phyloP scores from a whole-genome alignment of 139 green algal genomes.

The Volvox africanus region DNA sequence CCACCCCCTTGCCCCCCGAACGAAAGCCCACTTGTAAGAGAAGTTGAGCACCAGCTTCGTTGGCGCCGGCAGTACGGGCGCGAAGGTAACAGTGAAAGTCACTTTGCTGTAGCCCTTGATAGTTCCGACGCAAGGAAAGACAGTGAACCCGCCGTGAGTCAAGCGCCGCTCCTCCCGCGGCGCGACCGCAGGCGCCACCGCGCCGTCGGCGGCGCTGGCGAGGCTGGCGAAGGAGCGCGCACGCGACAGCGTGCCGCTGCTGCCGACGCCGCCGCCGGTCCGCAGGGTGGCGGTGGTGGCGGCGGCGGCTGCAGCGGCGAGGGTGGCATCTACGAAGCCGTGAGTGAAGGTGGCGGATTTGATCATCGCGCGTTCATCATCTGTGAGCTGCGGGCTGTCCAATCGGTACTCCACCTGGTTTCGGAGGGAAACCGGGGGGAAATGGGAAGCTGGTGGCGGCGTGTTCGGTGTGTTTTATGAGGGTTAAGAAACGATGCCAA shows the following conservation, averaged over 20 bases:
- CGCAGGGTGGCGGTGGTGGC: not conserved
- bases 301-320: conserved; percentile 35
- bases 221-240: conserved; percentile 27
- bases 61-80: conserved; percentile 28
- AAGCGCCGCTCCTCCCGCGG: conserved; percentile 42
- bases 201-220: not conserved
- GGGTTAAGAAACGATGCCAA: no score
- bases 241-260: not conserved
- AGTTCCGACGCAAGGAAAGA: conserved; percentile 43
- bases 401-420: conserved; percentile 37
- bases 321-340: conserved; percentile 6
- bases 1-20: not conserved
- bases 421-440: not conserved
- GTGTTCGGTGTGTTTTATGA: not conserved
- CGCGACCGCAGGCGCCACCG: not conserved
- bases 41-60: conserved; percentile 27
- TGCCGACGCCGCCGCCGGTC: not conserved
- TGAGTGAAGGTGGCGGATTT: conserved; percentile 13
- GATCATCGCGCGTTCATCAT: conserved; percentile 32
- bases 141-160: conserved; percentile 49
- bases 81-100: conserved; percentile 57
- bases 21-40: conserved; percentile 37
- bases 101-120: conserved; percentile 57
- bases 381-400: conserved; percentile 30
- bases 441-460: not conserved